Base-by-base conservation (phyloP, 805 yeast species). In the Pichia rugopelliculosa region DNA sequence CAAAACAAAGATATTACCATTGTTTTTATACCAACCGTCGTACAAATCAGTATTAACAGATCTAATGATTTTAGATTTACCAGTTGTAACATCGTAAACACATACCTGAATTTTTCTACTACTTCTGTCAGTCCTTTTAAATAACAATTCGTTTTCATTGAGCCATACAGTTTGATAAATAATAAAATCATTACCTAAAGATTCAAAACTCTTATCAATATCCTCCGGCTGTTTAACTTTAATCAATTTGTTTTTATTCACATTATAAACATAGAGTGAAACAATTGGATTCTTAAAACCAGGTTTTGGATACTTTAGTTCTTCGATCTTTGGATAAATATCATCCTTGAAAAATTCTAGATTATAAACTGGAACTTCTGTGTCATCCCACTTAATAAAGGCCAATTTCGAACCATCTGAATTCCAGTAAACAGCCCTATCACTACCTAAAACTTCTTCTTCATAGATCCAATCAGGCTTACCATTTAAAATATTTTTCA, bases 381-480 rank as follows among this genome's bases (percentile, higher is more conserved):
- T 71, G 52, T 84, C 90, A 56, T 85, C 73, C 21, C 77, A 71
- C 52, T 67, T 73, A 51, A 83, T 72, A 56, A 69, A 86, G 0
- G 82, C 67, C 41, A 84, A 52, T 46, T 67, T 68, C 1, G 76
- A 60, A 53, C 82, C 85, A 52, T 79, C 78, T 1, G 84, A 82
- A 15, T 82, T 68, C 89, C 91, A 85, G 85, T 88, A 84, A 12
- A 84, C 66, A 0, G 84, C 79, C 33, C 61, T 64, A 52, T 83
- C 90, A 15, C 66, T 56, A 0, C 73, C 73, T 12, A 80, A 64
- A 1, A 86, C 86, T 57, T 86, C 95, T 58, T 86, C 95, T 60
- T 86, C 95, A 61, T 85, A 85, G 1, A 85, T 82, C 93, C 95
- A 86, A 58, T 85, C 93, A 0, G 90, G 80, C 52, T 73, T 81